Conservation (phyloP, 345 rosid species). For the Hevea brasiliensis region DNA sequence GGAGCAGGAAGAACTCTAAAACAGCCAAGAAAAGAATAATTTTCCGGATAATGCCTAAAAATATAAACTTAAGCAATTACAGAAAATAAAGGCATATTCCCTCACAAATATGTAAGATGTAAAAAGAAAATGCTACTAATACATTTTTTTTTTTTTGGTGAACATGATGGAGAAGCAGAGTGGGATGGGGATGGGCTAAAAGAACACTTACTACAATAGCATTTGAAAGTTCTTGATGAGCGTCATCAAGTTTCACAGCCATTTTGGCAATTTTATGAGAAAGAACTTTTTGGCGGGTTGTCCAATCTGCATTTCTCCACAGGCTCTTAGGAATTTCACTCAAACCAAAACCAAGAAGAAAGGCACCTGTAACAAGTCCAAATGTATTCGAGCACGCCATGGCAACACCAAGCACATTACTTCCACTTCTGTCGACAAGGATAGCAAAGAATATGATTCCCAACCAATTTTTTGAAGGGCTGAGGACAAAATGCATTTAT, state of each 20-base stretch:
- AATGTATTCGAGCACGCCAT: slow-evolving; percentile 99
- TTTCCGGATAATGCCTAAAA: not conserved
- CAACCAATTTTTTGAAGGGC: not conserved
- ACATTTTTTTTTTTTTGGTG: not conserved
- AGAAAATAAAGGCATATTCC: not conserved
- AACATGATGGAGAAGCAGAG: too few species aligned
- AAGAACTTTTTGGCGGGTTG: slow-evolving; percentile 86
- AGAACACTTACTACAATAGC: slow-evolving; percentile 81
- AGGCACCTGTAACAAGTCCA: slow-evolving; percentile 98
- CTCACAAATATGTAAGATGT: not conserved
- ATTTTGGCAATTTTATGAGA: slow-evolving; percentile 97
- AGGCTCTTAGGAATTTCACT: slow-evolving; percentile 89
- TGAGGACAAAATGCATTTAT: not conserved
- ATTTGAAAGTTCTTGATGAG: slow-evolving; percentile 96
- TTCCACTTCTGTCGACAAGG: slow-evolving; percentile 48
- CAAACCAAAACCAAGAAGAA: slow-evolving; percentile 99
- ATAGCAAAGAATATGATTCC: slow-evolving; percentile 1
- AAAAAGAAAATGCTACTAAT: not conserved
- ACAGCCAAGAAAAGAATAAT: not conserved
- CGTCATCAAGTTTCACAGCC: slow-evolving; percentile 96
- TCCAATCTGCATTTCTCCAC: slow-evolving; percentile 96
- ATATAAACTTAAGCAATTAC: not conserved
- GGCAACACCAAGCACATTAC: slow-evolving; percentile 74
- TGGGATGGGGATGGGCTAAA: not conserved
- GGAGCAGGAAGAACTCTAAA: not conserved